Evolutionary conservation across 805 yeast genomes (phyloP).

Genomic region (Ogataea nonfermentans): DNA sequence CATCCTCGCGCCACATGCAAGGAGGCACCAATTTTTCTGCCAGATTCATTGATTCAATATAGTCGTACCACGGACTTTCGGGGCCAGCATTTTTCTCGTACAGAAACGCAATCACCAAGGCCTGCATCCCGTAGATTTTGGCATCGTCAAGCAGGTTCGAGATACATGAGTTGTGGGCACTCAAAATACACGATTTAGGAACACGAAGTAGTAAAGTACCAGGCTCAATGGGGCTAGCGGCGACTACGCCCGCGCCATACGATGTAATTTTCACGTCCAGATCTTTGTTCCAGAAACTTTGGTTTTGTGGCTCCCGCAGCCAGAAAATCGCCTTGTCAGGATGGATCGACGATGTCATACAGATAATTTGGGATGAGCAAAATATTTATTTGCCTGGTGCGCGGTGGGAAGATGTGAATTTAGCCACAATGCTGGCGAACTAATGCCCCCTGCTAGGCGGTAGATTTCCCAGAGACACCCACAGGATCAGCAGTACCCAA

Average conservation of each 20-base stretch:
- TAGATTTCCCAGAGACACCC: too few species aligned
- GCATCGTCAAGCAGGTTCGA: slow-evolving; percentile 66
- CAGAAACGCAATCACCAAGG: slow-evolving; percentile 63
- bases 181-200: slow-evolving; percentile 58
- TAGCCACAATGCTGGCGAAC: too few species aligned
- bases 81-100: slow-evolving; percentile 62
- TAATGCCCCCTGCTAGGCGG: too few species aligned
- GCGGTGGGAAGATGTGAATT: too few species aligned
- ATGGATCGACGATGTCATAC: slow-evolving; percentile 33
- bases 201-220: slow-evolving; percentile 47
- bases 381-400: not conserved
- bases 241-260: slow-evolving; percentile 79
- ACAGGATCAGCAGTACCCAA: too few species aligned
- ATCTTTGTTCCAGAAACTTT: slow-evolving; percentile 53
- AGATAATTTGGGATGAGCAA: not conserved
- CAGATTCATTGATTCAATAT: slow-evolving; percentile 52
- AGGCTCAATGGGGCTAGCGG: slow-evolving; percentile 38
- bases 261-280: slow-evolving; percentile 45
- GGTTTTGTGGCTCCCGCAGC: slow-evolving; percentile 45
- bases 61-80: slow-evolving; percentile 80
- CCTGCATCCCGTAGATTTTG: slow-evolving; percentile 60
- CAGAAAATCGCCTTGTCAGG: slow-evolving; percentile 42
- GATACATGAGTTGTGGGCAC: slow-evolving; percentile 58
- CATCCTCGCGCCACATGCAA: slow-evolving; percentile 58
- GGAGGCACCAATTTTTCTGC: slow-evolving; percentile 49